Base-by-base conservation (phyloP, 2,329 filamentous ascomycete genomes). In the Juglanconis sp. region DNA sequence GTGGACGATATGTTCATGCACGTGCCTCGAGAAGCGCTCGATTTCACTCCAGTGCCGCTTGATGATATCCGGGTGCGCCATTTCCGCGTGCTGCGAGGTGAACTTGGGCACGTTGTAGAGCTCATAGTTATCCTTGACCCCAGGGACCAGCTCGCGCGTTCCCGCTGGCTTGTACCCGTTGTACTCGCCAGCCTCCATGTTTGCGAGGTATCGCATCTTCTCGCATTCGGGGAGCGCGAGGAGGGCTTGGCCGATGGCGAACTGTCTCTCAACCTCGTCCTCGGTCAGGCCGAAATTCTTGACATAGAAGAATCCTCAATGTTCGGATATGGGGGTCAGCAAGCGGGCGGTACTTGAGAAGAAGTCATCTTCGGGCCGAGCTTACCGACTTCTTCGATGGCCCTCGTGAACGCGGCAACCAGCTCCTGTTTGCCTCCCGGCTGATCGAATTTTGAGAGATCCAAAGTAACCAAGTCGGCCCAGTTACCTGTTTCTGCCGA, bases 31-130 rank as follows among this genome's bases (percentile, higher is more conserved):
- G 69, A 87, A 87, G 0, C 64, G 62, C 65, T 86, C 82, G 47
- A 87, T 84, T 59, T 85, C 81, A 0, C 75, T 68, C 24, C 81
- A 74, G 61, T 84, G 72, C 0, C 78, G 73, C 42, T 75, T 68
- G 0, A 87, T 68, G 0, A 84, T 65, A 0, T 75, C 68, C 0
- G 80, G 80, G 10, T 83, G 80, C 3, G 53, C 48, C 13, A 69
- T 63, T 8, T 78, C 74, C n/a, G 73, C 67, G 65, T 80, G 77
- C 59, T 76, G 69, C 3, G 73, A 70, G n/a, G 76, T 77, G 64
- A 84, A 86, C 64, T 87, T 87, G 56, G 82, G 81, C 7, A 86
- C 79, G 66, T 86, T 86, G 73, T 81, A 86, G 1, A 86, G 79
- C 65, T 87, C 79, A 35, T 84, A 75, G 62, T 85, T 86, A 65